These are phyloP conservation scores for Zygnema cylindricum DNA, from an alignment of 139 green algal genomes.

Conservation along the genomic window DNA sequence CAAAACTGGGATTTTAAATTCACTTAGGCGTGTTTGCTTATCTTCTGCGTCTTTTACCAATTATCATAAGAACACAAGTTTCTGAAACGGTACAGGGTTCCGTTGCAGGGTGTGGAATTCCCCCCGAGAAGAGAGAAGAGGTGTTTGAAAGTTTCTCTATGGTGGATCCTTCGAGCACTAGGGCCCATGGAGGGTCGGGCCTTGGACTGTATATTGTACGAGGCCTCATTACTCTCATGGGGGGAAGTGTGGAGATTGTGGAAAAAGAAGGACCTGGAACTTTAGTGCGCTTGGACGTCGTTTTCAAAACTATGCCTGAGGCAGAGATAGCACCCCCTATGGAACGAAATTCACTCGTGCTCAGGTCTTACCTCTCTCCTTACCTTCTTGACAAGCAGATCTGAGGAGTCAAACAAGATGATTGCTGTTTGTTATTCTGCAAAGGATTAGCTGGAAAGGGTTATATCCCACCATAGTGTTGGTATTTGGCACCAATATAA, in stretches of 20 bases:
- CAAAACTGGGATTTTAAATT: no score
- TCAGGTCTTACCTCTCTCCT: no score
- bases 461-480: no score
- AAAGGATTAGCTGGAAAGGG: no score
- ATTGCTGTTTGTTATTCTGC: no score
- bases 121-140: constrained; percentile 48
- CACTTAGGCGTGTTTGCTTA: no score
- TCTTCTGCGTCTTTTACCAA: no score
- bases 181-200: constrained; percentile 52
- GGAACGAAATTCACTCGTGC: neutral
- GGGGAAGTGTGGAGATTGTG: constrained; percentile 42
- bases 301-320: constrained; percentile 15
- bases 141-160: constrained; percentile 62
- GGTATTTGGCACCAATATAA: no score
- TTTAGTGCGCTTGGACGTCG: constrained; percentile 39
- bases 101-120: constrained; percentile 36
- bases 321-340: neutral
- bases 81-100: no score
- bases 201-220: constrained; percentile 55
- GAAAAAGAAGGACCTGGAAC: constrained; percentile 53
- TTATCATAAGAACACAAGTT: no score
- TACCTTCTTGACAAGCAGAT: no score
- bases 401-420: no score
- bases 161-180: constrained; percentile 43
- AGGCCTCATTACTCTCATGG: constrained; percentile 55